Evolutionary conservation across 352 stramenopile species (phyloP).

Genomic region (Globisporangium parvum): DNA sequence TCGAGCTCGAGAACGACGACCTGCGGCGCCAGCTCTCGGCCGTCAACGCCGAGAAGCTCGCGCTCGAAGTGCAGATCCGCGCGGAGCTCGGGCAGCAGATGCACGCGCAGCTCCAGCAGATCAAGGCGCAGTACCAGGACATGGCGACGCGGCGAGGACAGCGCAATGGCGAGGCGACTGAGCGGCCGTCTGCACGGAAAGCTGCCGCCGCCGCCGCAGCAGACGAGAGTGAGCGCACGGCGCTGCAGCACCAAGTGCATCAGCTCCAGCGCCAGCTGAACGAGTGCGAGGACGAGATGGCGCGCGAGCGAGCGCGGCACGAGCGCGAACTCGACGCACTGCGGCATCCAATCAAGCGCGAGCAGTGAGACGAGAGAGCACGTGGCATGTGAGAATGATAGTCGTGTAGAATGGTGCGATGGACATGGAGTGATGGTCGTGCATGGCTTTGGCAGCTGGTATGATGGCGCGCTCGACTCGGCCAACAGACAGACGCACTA

Average conservation of each 20-base stretch:
- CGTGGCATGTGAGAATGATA: background rate
- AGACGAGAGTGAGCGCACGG: constrained; percentile 38
- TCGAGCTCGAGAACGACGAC: constrained; percentile 53
- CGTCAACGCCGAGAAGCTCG: constrained; percentile 44
- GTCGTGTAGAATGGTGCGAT: background rate
- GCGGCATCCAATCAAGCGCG: constrained; percentile 12
- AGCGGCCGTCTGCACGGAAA: constrained; percentile 30
- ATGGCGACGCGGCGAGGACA: constrained; percentile 21
- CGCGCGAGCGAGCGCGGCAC: constrained; percentile 62
- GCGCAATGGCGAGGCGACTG: constrained; percentile 18
- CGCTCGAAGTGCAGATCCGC: constrained; percentile 57
- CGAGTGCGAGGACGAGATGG: constrained; percentile 83
- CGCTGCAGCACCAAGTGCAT: constrained; percentile 51
- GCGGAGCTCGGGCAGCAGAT: constrained; percentile 68
- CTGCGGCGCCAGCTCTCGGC: constrained; percentile 43
- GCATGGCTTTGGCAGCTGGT: too few relatives aligned
- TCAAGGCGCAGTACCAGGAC: constrained; percentile 44
- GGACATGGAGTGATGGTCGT: background rate
- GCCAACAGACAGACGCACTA: background rate
- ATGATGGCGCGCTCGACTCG: too few relatives aligned
- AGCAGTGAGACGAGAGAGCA: background rate
- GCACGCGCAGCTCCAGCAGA: constrained; percentile 58
- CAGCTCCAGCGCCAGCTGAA: constrained; percentile 58
- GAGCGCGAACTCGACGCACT: constrained; percentile 11
- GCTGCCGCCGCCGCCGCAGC: constrained; percentile 33